A percentile compares a stretch with the other conserved stretches of the same genome.
Evolutionary conservation across 257 asterid species (phyloP).

Genomic region (Anisodus acutangulus): DNA sequence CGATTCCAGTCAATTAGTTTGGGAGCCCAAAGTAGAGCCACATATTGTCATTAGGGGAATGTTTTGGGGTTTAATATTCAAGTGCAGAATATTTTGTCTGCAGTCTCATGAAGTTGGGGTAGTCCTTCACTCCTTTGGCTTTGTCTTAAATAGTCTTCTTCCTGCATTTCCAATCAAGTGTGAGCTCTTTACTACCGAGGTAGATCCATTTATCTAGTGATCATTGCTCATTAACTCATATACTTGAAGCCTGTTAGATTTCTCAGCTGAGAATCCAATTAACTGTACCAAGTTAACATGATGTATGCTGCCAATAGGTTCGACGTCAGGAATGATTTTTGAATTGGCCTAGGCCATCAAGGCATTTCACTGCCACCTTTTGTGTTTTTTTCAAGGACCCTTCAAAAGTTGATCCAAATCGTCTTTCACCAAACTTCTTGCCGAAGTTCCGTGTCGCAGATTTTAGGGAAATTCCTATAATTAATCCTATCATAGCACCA

Average conservation of each 20-base stretch:
- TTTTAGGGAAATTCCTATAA: neutral
- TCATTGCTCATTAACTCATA: constrained; percentile 34
- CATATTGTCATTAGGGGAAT: constrained; percentile 31
- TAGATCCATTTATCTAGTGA: constrained; percentile 38
- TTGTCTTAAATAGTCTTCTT: constrained; percentile 34
- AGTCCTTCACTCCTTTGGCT: constrained; percentile 30
- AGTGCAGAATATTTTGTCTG: constrained; percentile 30
- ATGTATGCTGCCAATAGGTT: constrained; percentile 31
- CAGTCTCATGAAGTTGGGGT: constrained; percentile 34
- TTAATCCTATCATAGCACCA: neutral
- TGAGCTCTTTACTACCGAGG: neutral
- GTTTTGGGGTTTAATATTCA: constrained; percentile 36
- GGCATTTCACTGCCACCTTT: constrained; percentile 34
- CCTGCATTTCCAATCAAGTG: constrained; percentile 31
- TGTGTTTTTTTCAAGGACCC: constrained; percentile 32
- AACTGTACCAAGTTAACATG: constrained; percentile 35
- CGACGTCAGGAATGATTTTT: constrained; percentile 38
- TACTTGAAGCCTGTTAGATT: constrained; percentile 36
- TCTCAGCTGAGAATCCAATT: constrained; percentile 38
- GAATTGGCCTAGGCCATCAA: constrained; percentile 35
- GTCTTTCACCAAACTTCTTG: constrained; percentile 34
- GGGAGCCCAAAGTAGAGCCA: too few species aligned
- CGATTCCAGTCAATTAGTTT: neutral
- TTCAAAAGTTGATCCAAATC: constrained; percentile 30
- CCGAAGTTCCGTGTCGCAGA: constrained; percentile 28